These are phyloP conservation scores for Zasmidium cellare DNA, from an alignment of 2,329 filamentous ascomycete species.

Conservation along the genomic window DNA sequence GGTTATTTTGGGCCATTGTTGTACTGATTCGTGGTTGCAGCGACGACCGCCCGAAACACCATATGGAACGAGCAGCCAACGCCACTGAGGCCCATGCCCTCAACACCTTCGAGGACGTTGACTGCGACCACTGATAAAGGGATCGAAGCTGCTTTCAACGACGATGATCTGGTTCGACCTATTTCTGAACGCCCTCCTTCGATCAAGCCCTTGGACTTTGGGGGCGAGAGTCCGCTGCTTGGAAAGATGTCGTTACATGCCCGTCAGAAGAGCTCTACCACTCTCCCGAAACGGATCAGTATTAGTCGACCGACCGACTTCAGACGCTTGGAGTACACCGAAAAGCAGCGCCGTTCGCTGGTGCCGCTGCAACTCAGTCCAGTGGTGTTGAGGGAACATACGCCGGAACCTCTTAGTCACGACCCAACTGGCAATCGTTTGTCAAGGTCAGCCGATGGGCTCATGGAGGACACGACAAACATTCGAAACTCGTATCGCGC, in stretches of 20 bases:
- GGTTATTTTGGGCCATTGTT: slow-evolving; percentile 6
- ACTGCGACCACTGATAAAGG: neutral
- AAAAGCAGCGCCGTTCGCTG: slow-evolving; percentile 30
- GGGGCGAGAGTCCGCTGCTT: slow-evolving; percentile 20
- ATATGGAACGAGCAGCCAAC: slow-evolving; percentile 27
- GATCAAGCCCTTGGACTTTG: slow-evolving; percentile 24
- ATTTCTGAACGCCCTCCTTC: slow-evolving; percentile 25
- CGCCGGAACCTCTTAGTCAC: neutral
- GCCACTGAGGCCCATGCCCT: slow-evolving; percentile 20
- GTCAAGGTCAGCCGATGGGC: neutral
- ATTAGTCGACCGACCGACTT: slow-evolving; percentile 27
- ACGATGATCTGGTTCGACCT: slow-evolving; percentile 21
- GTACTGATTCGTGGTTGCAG: neutral
- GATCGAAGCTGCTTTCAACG: slow-evolving; percentile 15
- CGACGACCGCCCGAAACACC: slow-evolving; percentile 13
- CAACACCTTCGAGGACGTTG: slow-evolving; percentile 6
- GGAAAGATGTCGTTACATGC: slow-evolving; percentile 16
- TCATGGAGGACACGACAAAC: neutral
- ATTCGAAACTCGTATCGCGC: slow-evolving; percentile 14
- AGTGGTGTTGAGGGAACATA: slow-evolving; percentile 25
- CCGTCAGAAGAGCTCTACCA: slow-evolving; percentile 19
- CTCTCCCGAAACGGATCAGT: slow-evolving; percentile 24
- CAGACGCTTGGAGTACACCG: slow-evolving; percentile 29
- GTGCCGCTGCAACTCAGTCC: slow-evolving; percentile 29
- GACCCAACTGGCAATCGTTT: slow-evolving; percentile 11